phyloP scores from a whole-genome alignment of 176 grass and related monocot genomes.

The Juncus inflexus region DNA sequence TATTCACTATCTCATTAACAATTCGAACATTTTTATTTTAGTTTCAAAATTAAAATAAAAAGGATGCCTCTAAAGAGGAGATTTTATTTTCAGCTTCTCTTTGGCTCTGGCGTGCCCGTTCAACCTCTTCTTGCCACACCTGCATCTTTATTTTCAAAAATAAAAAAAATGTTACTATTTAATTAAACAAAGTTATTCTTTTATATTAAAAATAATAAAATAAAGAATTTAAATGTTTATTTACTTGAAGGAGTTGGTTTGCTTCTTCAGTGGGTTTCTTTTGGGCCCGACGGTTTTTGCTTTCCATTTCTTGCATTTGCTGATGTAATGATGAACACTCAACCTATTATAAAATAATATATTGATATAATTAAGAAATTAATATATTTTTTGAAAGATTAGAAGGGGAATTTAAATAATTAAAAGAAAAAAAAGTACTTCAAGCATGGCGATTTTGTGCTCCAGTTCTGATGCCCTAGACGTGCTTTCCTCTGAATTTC shows the following conservation, averaged over 20 bases:
- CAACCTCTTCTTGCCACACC: conserved; percentile 96
- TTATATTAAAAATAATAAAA: too few species aligned
- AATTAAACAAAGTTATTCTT: background rate
- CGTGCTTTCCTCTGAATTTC: conserved; percentile 94
- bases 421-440: conserved; percentile 39
- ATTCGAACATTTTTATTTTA: conserved; percentile 13
- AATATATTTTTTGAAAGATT: background rate
- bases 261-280: conserved; percentile 98
- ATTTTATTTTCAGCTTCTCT: conserved; percentile 92
- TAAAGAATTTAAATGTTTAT: background rate
- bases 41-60: conserved; percentile 27
- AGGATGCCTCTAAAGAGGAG: conserved; percentile 65
- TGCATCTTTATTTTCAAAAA: conserved; percentile 62
- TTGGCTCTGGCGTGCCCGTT: conserved; percentile 84
- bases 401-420: background rate
- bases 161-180: background rate
- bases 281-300: conserved; percentile 70
- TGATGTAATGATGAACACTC: conserved; percentile 82
- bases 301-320: conserved; percentile 89
- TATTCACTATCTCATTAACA: background rate
- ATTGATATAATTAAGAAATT: conserved; percentile 17
- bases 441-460: conserved; percentile 93
- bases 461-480: conserved; percentile 82
- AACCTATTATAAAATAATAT: conserved; percentile 48
- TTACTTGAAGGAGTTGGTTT: conserved; percentile 86